A percentile compares a stretch with the other conserved stretches of the same genome.
Evolutionary conservation across 2,329 filamentous ascomycete genomes (phyloP).

Genomic region (Cladophialophora immunda): DNA sequence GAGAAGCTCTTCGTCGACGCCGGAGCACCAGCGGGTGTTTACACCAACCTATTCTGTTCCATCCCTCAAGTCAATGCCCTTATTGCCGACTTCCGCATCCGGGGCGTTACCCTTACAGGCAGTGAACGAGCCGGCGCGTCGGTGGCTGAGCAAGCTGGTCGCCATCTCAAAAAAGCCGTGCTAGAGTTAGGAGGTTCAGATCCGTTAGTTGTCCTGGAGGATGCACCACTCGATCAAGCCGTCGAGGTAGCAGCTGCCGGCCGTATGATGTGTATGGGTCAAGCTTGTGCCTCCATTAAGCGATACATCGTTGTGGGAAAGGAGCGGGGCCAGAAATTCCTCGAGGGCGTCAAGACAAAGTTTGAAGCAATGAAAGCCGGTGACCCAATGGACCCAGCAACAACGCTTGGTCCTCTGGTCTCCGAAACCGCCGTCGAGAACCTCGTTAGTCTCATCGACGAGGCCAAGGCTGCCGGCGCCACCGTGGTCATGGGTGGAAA

Average conservation of each 20-base stretch:
- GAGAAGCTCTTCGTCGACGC: constrained; percentile 7
- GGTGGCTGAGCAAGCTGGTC: constrained; percentile 24
- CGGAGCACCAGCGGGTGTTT: constrained; percentile 10
- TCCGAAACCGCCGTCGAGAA: not conserved
- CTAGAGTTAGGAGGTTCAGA: constrained; percentile 34
- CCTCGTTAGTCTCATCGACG: constrained; percentile 71
- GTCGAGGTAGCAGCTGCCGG: constrained; percentile 18
- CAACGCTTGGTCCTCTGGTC: constrained; percentile 10
- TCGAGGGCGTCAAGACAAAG: constrained; percentile 9
- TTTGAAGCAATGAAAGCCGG: constrained; percentile 7
- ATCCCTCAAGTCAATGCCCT: constrained; percentile 12
- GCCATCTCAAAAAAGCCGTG: constrained; percentile 27
- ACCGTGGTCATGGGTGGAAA: constrained; percentile 62
- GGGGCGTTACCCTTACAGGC: constrained; percentile 31
- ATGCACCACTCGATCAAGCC: constrained; percentile 37
- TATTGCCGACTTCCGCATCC: constrained; percentile 15
- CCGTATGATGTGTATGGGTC: constrained; percentile 31
- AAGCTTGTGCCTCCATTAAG: constrained; percentile 29
- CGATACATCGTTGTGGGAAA: constrained; percentile 27
- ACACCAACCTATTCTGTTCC: constrained; percentile 16
- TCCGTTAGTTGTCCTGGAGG: constrained; percentile 28
- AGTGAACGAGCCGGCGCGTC: constrained; percentile 26
- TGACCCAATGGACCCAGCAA: constrained; percentile 9
- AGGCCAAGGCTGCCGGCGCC: constrained; percentile 82
- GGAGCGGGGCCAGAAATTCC: constrained; percentile 6